Percentiles rank a stretch among this genome's conserved stretches.
Conservation (phyloP, 2,329 filamentous ascomycete genomes). For the Fusarium lateritium region DNA sequence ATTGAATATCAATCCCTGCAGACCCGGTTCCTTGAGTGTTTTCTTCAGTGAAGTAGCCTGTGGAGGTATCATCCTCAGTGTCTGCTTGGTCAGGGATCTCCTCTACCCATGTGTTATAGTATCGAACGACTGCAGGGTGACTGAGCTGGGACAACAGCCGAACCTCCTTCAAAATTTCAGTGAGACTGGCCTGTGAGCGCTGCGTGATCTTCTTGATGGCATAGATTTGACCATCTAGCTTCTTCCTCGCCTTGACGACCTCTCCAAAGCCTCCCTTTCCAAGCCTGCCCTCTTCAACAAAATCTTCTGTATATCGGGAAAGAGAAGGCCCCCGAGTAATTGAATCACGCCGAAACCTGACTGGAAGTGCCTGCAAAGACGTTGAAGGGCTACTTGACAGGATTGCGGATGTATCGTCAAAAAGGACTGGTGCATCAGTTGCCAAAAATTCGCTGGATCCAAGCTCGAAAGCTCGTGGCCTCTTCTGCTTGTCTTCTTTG, state of each 20-base stretch:
- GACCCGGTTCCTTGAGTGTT: slow-evolving; percentile 58
- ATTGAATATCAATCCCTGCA: slow-evolving; percentile 65
- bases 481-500: slow-evolving; percentile 84
- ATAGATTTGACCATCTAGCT: slow-evolving; percentile 92
- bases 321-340: slow-evolving; percentile 65
- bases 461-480: slow-evolving; percentile 84
- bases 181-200: slow-evolving; percentile 82
- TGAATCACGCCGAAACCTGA: slow-evolving; percentile 74
- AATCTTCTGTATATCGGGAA: slow-evolving; percentile 90
- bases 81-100: slow-evolving; percentile 70
- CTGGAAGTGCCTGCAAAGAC: slow-evolving; percentile 61
- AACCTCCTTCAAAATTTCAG: slow-evolving; percentile 87
- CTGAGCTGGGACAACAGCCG: slow-evolving; percentile 92
- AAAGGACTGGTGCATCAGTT: slow-evolving; percentile 73
- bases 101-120: slow-evolving; percentile 96
- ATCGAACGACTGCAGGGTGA: slow-evolving; percentile 88
- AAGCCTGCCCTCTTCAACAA: slow-evolving; percentile 88
- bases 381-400: slow-evolving; percentile 61
- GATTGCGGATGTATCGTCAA: slow-evolving; percentile 59
- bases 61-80: slow-evolving; percentile 71
- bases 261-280: slow-evolving; percentile 97
- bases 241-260: slow-evolving; percentile 95
- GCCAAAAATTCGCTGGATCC: slow-evolving; percentile 76
- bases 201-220: slow-evolving; percentile 97
- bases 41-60: slow-evolving; percentile 61